A percentile compares a stretch with the other conserved stretches of the same genome.
Evolutionary conservation across 2,329 filamentous ascomycete species (phyloP).

Genomic region (Aspergillus sp.): DNA sequence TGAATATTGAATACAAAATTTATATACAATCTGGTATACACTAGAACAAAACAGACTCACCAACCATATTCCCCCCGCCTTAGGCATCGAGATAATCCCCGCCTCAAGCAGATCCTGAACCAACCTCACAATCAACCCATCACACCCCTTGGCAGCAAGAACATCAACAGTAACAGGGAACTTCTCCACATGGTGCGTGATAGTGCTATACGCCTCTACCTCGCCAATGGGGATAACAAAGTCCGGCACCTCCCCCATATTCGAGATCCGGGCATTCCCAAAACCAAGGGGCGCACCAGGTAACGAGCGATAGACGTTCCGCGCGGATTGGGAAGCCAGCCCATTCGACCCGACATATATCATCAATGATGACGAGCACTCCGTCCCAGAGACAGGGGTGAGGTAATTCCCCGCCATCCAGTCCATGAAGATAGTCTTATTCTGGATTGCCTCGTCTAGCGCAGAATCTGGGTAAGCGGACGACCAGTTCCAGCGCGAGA

Average conservation of each 20-base stretch:
- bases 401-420: constrained; percentile 32
- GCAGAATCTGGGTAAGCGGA: constrained; percentile 34
- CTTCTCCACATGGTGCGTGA: constrained; percentile 44
- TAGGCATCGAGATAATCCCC: constrained; percentile 31
- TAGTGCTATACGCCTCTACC: constrained; percentile 18
- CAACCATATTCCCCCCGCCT: no score
- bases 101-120: constrained; percentile 48
- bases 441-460: constrained; percentile 41
- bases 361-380: constrained; percentile 27
- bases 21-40: no score
- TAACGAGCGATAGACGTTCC: constrained; percentile 39
- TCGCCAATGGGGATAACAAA: constrained; percentile 42
- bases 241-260: constrained; percentile 36
- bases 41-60: no score
- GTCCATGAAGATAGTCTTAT: constrained; percentile 46
- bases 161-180: constrained; percentile 57
- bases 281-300: constrained; percentile 48
- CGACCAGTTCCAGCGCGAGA: constrained; percentile 46
- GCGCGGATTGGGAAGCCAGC: constrained; percentile 33
- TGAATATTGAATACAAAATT: no score
- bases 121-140: constrained; percentile 53
- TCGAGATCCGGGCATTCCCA: constrained; percentile 24
- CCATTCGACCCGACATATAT: constrained; percentile 44
- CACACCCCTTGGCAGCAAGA: constrained; percentile 56
- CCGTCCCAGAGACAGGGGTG: not conserved